Evolutionary conservation across 352 stramenopile genomes (phyloP).

Genomic region (Globisporangium barbulae): DNA sequence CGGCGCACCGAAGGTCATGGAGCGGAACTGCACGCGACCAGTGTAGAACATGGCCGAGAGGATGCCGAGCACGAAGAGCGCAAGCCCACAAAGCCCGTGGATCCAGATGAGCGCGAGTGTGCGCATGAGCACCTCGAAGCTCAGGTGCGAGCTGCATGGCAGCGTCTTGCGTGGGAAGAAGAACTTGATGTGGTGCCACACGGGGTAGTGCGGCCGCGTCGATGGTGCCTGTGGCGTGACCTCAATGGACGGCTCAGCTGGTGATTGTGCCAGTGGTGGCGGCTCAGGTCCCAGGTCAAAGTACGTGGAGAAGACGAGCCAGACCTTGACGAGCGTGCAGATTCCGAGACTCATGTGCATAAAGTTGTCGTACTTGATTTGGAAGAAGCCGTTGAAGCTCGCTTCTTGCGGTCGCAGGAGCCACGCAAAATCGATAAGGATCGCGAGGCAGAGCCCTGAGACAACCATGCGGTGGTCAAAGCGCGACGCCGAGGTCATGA

Average conservation of each 20-base stretch:
- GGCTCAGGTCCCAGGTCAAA: constrained; percentile 35
- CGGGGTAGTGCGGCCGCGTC: constrained; percentile 18
- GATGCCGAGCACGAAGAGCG: constrained; percentile 50
- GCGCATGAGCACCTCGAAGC: constrained; percentile 69
- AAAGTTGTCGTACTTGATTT: constrained; percentile 35
- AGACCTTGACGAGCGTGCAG: constrained; percentile 59
- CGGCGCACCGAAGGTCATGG: constrained; percentile 42
- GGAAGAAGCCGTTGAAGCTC: constrained; percentile 65
- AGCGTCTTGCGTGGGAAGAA: constrained; percentile 72
- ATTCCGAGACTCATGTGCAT: constrained; percentile 45
- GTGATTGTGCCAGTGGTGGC: background rate
- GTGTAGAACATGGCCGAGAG: constrained; percentile 42
- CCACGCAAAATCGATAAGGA: constrained; percentile 57
- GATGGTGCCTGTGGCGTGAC: background rate
- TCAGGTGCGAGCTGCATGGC: constrained; percentile 50
- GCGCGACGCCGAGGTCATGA: constrained; percentile 28
- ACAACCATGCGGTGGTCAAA: constrained; percentile 59
- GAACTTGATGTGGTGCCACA: constrained; percentile 59
- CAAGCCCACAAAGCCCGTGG: constrained; percentile 49
- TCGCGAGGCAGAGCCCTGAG: constrained; percentile 40
- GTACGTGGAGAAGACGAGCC: constrained; percentile 68
- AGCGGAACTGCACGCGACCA: constrained; percentile 48
- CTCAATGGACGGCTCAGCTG: background rate
- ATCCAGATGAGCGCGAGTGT: constrained; percentile 69
- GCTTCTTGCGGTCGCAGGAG: constrained; percentile 60